Evolutionary conservation across 2,329 filamentous ascomycete species (phyloP), one percentile per base, ranked within the genome.

Genomic region (Biscogniauxia mediterranea): DNA sequence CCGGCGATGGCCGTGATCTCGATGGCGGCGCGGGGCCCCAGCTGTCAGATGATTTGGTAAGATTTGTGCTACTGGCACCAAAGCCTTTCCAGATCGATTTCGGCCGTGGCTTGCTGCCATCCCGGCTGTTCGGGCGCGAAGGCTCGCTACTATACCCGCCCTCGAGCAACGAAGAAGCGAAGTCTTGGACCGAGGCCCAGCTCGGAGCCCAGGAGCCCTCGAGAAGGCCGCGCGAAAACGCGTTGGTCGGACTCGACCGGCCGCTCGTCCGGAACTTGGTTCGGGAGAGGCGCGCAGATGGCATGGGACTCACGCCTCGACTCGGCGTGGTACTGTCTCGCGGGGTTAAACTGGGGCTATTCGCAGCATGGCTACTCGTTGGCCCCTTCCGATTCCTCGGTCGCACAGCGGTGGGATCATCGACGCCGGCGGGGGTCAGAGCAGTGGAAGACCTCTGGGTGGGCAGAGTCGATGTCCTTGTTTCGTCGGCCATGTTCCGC

Each of bases 121-220:
- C 70, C 57, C 71, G 68, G 59, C 70, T 75, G 56, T 69, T 69
- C 20, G 70, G 68, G 42, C 69, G 71, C 8, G 73, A 74, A 11
- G 70, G 64, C 32, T 76, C 76, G 59, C 73, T 76, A 46, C 64
- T 73, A 55, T 74, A 73, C 21, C 68, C 70, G 26, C 70, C 69
- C 11, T 77, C 74, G 25, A 82, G 65, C 9, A 81, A 64, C 3
- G 80, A 81, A 2, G 81, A 77, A 5, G 84, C 82, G 56, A 86
- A 77, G 46, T 80, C 82, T 61, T 84, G 81, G 2, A 86, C 79
- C 5, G 83, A 83, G 2, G 80, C 76, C 84, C 84, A 86, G 68
- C 79, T 81, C 32, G 83, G 79, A 1, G 79, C 74, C 78, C 82
- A 83, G 1, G 83, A 80, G 53, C 81, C 79, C 58, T 80, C 82